These are phyloP conservation scores for Neofusicoccum parvum DNA, from an alignment of 2,329 filamentous ascomycete genomes.

Conservation along the genomic window DNA sequence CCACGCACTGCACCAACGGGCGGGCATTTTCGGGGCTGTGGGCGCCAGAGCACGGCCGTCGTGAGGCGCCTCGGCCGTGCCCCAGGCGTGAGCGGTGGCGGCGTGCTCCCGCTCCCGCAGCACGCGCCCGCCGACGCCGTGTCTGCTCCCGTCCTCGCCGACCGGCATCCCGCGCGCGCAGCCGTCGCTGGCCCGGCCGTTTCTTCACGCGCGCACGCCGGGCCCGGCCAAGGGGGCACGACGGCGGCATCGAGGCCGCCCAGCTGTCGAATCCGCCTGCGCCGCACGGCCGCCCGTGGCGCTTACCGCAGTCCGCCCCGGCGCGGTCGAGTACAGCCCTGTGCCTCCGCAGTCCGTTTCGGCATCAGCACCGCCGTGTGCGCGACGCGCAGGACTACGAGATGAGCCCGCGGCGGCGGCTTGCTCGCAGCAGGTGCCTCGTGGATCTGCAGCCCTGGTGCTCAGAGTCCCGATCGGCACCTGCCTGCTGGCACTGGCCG, in stretches of 20 bases:
- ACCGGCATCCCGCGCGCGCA: neutral
- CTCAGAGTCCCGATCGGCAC: conserved; percentile 1
- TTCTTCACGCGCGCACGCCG: neutral
- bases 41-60: neutral
- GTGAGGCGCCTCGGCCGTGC: no score
- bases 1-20: neutral
- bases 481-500: conserved; percentile 10
- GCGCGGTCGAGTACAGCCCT: neutral
- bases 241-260: no score
- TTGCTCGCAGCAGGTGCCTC: no score
- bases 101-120: neutral
- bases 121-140: neutral
- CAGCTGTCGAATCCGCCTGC: no score
- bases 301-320: neutral
- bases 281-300: neutral
- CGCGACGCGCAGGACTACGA: neutral
- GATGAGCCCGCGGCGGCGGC: neutral
- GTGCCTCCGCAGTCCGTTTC: neutral
- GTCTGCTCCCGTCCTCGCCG: neutral
- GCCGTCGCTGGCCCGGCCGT: neutral
- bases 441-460: neutral
- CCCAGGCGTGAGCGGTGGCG: no score
- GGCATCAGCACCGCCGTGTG: neutral
- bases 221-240: neutral
- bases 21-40: conserved; percentile 10